A percentile compares a stretch with the other conserved stretches of the same genome.
Conservation (phyloP, 1,284 basidiomycete species). For the Boletus holoroseus region DNA sequence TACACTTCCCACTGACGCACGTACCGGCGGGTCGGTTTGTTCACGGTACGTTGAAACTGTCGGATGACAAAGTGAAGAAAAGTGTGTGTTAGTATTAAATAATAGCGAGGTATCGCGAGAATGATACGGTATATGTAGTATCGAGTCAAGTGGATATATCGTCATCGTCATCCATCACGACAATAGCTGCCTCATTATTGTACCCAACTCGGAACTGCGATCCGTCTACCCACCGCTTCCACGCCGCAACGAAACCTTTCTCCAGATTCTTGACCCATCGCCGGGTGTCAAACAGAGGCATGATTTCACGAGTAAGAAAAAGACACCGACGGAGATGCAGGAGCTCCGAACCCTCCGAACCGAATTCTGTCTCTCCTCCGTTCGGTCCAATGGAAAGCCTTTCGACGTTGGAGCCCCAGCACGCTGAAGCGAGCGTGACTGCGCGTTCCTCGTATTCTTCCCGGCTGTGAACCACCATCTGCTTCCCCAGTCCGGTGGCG, state of each 20-base stretch:
- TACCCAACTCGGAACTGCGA: slow-evolving; percentile 35
- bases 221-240: slow-evolving; percentile 53
- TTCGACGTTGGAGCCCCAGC: slow-evolving; percentile 24
- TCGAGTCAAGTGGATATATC: background rate
- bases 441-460: slow-evolving; percentile 53
- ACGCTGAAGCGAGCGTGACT: slow-evolving; percentile 41
- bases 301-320: slow-evolving; percentile 44
- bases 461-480: slow-evolving; percentile 48
- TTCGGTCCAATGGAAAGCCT: background rate
- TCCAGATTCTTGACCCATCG: slow-evolving; percentile 54
- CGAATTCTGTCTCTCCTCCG: background rate
- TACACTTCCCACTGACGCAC: no score
- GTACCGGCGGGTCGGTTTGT: no score
- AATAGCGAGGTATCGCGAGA: background rate
- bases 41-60: no score
- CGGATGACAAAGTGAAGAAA: no score
- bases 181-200: slow-evolving; percentile 38
- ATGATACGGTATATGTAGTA: background rate
- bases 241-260: slow-evolving; percentile 46
- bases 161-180: slow-evolving; percentile 37
- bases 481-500: slow-evolving; percentile 51
- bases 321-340: slow-evolving; percentile 42
- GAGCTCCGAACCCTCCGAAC: slow-evolving; percentile 35
- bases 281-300: slow-evolving; percentile 52
- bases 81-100: background rate